These are phyloP conservation scores for Serendipita sp. DNA, from an alignment of 768 basidiomycete species.

Conservation along the genomic window DNA sequence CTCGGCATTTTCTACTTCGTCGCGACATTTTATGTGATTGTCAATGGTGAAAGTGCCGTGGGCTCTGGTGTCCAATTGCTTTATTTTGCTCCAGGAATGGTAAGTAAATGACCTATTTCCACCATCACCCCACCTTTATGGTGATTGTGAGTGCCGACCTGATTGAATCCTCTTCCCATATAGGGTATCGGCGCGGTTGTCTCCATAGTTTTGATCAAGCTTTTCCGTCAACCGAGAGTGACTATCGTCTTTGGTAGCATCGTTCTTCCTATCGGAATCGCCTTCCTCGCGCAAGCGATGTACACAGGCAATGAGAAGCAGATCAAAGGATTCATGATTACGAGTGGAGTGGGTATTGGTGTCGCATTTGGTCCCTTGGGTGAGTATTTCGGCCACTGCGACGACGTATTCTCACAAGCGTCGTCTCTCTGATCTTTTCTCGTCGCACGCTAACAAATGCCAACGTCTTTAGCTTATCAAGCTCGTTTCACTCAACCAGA, in stretches of 20 bases:
- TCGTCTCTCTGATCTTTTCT: background rate
- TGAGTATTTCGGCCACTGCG: background rate
- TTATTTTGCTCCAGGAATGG: conserved; percentile 37
- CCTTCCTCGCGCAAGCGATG: conserved; percentile 30
- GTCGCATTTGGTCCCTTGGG: conserved; percentile 24
- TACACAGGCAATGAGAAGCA: conserved; percentile 21
- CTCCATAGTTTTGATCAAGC: conserved; percentile 23
- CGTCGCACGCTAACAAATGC: background rate
- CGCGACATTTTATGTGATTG: conserved; percentile 39
- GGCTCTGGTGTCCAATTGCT: conserved; percentile 33
- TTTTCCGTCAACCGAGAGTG: conserved; percentile 28
- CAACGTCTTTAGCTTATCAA: conserved; percentile 20
- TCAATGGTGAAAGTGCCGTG: conserved; percentile 25
- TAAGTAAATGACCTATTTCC: conserved; percentile 14
- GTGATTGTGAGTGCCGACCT: no score
- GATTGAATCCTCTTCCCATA: no score
- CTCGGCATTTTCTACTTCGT: conserved; percentile 18
- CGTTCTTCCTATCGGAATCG: conserved; percentile 27
- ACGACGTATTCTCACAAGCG: background rate
- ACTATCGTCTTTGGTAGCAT: conserved; percentile 27
- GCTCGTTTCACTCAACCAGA: conserved; percentile 30
- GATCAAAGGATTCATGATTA: conserved; percentile 29
- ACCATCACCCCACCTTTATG: background rate
- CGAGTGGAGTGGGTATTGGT: conserved; percentile 32
- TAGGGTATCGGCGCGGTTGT: conserved; percentile 27